Evolutionary conservation across 2,329 filamentous ascomycete species (phyloP).

Genomic region (Aspergillus alliaceus): DNA sequence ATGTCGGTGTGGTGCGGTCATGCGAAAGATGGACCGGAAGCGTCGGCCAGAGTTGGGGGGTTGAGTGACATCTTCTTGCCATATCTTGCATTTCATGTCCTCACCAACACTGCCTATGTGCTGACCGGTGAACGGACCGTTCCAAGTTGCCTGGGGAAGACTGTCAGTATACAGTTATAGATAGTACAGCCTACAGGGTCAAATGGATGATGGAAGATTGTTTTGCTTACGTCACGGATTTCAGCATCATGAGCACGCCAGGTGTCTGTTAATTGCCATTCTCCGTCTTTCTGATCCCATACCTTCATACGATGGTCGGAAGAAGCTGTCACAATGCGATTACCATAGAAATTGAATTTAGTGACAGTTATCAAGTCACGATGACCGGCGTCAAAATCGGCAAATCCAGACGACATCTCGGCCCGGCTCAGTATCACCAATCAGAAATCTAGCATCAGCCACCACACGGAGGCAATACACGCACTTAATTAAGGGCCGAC

Average conservation of each 20-base stretch:
- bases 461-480: conserved; percentile 9
- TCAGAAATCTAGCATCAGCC: conserved; percentile 8
- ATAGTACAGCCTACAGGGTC: conserved; percentile 2
- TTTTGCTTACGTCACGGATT: conserved; percentile 72
- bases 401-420: conserved; percentile 38
- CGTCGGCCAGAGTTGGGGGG: conserved; percentile 71
- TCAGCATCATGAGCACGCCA: conserved; percentile 91
- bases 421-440: conserved; percentile 21
- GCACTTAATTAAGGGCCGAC: background rate
- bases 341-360: conserved; percentile 89
- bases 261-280: conserved; percentile 79
- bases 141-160: conserved; percentile 76
- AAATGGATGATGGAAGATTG: conserved; percentile 13
- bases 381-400: conserved; percentile 48
- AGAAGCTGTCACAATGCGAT: conserved; percentile 85
- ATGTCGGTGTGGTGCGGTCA: conserved; percentile 65
- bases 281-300: conserved; percentile 74
- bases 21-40: conserved; percentile 70
- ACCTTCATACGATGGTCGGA: conserved; percentile 92
- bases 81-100: conserved; percentile 86
- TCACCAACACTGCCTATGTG: conserved; percentile 85
- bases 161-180: conserved; percentile 24
- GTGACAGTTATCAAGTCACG: conserved; percentile 75
- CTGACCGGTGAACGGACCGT: conserved; percentile 84
- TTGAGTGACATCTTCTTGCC: conserved; percentile 85